phyloP scores from a whole-genome alignment of 1,284 basidiomycete species.

The Microbotryum scabiosae region DNA sequence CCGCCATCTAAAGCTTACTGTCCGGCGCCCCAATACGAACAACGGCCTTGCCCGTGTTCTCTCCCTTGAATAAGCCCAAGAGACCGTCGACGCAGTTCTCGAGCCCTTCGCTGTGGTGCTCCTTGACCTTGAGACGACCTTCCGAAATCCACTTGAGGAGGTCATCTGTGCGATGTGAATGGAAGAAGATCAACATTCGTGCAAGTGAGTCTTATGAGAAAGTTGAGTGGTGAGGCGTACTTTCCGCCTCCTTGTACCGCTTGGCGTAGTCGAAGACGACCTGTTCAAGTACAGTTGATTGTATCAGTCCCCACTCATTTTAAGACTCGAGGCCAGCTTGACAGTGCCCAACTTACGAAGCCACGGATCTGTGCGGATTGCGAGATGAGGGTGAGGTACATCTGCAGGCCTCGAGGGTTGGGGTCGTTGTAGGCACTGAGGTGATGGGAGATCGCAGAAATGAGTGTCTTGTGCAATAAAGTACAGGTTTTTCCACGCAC shows the following conservation, averaged over 20 bases:
- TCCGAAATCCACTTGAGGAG: conserved; percentile 49
- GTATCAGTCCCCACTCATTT: no score
- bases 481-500: conserved; percentile 17
- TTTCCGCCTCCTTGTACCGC: conserved; percentile 39
- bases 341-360: background rate
- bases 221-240: background rate
- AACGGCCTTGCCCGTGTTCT: conserved; percentile 32
- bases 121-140: conserved; percentile 72
- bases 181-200: conserved; percentile 1
- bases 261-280: conserved; percentile 56
- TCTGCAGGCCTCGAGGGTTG: conserved; percentile 39
- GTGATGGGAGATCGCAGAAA: no score
- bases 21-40: conserved; percentile 21
- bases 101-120: conserved; percentile 37
- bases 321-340: no score
- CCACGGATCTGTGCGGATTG: conserved; percentile 70
- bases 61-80: conserved; percentile 28
- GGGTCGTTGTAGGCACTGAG: conserved; percentile 34
- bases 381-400: conserved; percentile 53
- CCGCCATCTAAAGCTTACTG: conserved; percentile 8
- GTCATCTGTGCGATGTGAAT: conserved; percentile 36
- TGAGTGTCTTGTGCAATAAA: background rate
- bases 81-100: conserved; percentile 25
- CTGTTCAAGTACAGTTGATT: background rate
- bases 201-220: background rate